A percentile compares a stretch with the other conserved stretches of the same genome.
Conservation (phyloP, 108 stramenopile species). For the Hondaea fermentalgiana region DNA sequence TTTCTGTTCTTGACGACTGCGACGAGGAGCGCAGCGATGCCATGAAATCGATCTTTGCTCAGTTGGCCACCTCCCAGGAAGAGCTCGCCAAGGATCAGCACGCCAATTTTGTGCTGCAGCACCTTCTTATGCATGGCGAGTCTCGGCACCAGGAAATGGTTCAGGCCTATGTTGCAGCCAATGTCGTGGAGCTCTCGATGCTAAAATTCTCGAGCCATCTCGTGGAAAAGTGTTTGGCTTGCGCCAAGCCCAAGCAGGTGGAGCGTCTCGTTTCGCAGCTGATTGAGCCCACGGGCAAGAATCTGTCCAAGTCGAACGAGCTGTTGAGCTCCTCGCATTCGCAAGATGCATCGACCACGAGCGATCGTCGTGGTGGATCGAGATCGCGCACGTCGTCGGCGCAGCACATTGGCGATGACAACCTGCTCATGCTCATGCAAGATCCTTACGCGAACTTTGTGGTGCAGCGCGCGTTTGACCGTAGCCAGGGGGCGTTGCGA, state of each 20-base stretch:
- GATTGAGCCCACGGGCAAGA: not conserved
- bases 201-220: constrained; percentile 1
- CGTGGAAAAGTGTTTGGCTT: not conserved
- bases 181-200: constrained; percentile 5
- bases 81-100: constrained; percentile 15
- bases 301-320: not conserved
- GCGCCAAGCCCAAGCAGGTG: not conserved
- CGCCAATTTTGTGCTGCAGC: constrained; percentile 6
- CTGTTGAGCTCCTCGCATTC: not conserved
- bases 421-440: not conserved
- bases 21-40: not conserved
- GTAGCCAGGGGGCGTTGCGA: not conserved
- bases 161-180: not conserved
- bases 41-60: not conserved
- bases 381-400: not conserved
- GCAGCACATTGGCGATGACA: not conserved
- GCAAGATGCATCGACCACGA: not conserved
- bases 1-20: constrained; percentile 7
- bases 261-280: not conserved
- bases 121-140: not conserved
- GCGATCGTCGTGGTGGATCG: not conserved
- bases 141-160: not conserved
- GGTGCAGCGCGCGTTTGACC: constrained; percentile 5
- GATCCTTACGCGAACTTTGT: constrained; percentile 11
- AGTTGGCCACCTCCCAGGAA: not conserved